These are phyloP conservation scores for Metschnikowia santaceciliae DNA, from an alignment of 805 yeast species.

Conservation along the genomic window DNA sequence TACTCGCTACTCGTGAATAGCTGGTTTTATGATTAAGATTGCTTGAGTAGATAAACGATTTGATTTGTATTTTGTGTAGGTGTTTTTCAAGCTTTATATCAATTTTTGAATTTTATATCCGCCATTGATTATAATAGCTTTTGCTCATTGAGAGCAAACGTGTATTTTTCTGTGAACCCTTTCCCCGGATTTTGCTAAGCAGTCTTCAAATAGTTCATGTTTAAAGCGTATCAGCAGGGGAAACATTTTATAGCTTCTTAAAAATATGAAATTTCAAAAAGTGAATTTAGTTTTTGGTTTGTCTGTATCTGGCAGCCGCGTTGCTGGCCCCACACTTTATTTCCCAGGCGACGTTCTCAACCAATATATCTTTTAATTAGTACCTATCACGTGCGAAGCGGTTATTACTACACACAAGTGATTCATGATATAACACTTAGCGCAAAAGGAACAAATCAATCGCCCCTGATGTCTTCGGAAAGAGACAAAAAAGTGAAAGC, in stretches of 20 bases:
- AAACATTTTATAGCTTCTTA: too few species aligned
- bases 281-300: background rate
- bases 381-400: constrained; percentile 1
- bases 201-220: too few species aligned
- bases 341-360: background rate
- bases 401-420: background rate
- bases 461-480: background rate
- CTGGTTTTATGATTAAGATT: background rate
- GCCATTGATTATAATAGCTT: background rate
- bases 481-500: background rate
- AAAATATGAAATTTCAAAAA: background rate
- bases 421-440: background rate
- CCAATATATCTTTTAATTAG: constrained; percentile 1
- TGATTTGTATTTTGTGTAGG: background rate
- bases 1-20: background rate
- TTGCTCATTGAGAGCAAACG: background rate
- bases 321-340: background rate
- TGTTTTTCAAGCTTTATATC: background rate
- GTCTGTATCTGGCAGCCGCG: background rate
- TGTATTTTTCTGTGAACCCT: background rate
- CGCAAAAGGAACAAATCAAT: background rate
- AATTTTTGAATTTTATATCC: background rate
- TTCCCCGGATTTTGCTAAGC: too few species aligned
- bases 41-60: background rate
- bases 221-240: too few species aligned